Evolutionary conservation across 805 yeast genomes (phyloP), one percentile per base, ranked within the genome.

Genomic region (Spathaspora passalidarum): DNA sequence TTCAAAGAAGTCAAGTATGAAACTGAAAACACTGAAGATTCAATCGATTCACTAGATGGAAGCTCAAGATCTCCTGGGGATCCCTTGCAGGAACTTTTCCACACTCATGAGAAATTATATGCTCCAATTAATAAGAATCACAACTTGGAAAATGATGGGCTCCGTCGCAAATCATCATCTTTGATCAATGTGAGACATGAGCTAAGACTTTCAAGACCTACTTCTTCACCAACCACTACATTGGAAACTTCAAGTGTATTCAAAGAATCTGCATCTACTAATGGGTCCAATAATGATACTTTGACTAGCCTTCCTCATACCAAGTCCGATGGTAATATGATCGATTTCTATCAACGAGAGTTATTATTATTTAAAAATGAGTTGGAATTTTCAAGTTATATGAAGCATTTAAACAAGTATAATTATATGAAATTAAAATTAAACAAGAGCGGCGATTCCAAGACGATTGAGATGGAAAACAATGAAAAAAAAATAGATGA

Each of bases 321-420:
- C 13, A 42, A 22, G 18, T 14, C 14, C 4, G 44, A 39, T 10
- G 59, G 59, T 1, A 62, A 61, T 3, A 56, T 66, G 0, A 40
- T 74, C 11, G 76, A 75, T 32, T 80, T 73, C 51, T 81, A 77
- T 48, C 78, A 78, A 45, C 66, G 88, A 46, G 88, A 84, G 54
- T 62, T 82, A 13, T 58, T 83, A 45, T 65, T 83, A 32, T 54
- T 73, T 47, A 73, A 74, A 43, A 84, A 84, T 57, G 89, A 84
- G 56, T 64, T 81, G 32, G 84, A 81, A 41, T 84, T 84, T 53
- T 68, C 79, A 3, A 70, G 73, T 41, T 82, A 78, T 58, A 56
- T 80, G 53, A 78, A 76, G 41, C 68, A 75, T 42, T 66, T 79
- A 48, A 69, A 68, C 45, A 73, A 75, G 51, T 65, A 42, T 36